Percentiles rank a stretch among this genome's conserved stretches.
Conservation (phyloP, 2,329 filamentous ascomycete species). For the Fusarium floridanum region DNA sequence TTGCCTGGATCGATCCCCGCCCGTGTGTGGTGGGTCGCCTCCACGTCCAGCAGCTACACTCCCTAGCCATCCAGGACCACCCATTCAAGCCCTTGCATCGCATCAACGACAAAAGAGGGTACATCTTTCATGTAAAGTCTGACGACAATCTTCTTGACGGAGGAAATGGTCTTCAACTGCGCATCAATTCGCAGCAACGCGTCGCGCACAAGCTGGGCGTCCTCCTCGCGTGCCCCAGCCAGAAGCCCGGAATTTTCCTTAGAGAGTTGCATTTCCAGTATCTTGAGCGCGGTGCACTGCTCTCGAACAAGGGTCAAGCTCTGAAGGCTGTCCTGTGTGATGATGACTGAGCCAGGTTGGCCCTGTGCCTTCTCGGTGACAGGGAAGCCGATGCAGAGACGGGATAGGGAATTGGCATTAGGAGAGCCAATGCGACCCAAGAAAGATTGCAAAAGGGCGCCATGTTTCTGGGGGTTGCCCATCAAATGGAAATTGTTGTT, state of each 20-base stretch:
- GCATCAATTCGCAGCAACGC: constrained; percentile 19
- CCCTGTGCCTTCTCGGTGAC: not conserved
- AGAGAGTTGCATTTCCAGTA: constrained; percentile 17
- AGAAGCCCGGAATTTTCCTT: constrained; percentile 13
- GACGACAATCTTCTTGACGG: constrained; percentile 23
- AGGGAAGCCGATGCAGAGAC: constrained; percentile 24
- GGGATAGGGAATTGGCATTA: constrained; percentile 17
- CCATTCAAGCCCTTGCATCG: constrained; percentile 21
- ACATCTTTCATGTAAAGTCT: constrained; percentile 11
- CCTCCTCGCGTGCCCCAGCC: constrained; percentile 5
- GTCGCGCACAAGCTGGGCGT: constrained; percentile 6
- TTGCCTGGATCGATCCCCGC: not conserved
- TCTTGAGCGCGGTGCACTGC: constrained; percentile 15
- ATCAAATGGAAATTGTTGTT: constrained; percentile 17
- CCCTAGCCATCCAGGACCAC: constrained; percentile 4
- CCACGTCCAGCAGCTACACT: not conserved
- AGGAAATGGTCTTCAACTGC: constrained; percentile 23
- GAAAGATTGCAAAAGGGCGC: constrained; percentile 16
- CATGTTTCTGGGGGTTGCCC: constrained; percentile 10
- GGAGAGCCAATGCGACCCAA: constrained; percentile 14
- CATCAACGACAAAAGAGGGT: constrained; percentile 6
- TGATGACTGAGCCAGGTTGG: not conserved
- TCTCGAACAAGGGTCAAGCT: constrained; percentile 13
- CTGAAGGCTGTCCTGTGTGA: constrained; percentile 17
- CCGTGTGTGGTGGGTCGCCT: not conserved